A percentile compares a stretch with the other conserved stretches of the same genome.
These are phyloP conservation scores for Candida schatavii DNA, from an alignment of 805 yeast species.

Conservation along the genomic window DNA sequence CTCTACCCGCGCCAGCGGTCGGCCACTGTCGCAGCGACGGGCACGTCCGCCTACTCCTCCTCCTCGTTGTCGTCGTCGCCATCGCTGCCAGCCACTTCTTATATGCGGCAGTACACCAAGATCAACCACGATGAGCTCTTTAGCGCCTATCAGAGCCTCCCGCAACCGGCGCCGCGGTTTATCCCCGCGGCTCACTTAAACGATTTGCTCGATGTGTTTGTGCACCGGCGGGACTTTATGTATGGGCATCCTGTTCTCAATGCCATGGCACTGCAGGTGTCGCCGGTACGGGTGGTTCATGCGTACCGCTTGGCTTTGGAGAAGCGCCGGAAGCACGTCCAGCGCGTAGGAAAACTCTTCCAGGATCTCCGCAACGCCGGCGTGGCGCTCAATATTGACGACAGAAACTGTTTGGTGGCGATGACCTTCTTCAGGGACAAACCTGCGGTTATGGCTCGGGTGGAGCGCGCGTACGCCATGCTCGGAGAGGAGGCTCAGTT, in stretches of 20 bases:
- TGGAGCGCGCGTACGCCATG: conserved; percentile 7
- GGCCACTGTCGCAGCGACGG: no score
- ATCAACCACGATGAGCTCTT: conserved; percentile 26
- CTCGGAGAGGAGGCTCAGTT: neutral
- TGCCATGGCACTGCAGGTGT: conserved; percentile 6
- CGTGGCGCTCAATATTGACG: conserved; percentile 27
- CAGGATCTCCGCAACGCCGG: conserved; percentile 24
- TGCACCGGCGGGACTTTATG: conserved; percentile 21
- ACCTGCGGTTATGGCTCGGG: conserved; percentile 15
- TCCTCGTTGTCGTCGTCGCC: no score
- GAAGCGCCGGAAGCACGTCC: conserved; percentile 18
- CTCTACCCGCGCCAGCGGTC: neutral
- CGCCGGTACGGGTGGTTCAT: conserved; percentile 6
- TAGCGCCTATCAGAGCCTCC: conserved; percentile 23
- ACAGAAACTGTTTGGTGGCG: conserved; percentile 27
- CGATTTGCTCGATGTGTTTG: conserved; percentile 23
- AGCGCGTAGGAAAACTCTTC: conserved; percentile 21
- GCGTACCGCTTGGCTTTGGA: conserved; percentile 18
- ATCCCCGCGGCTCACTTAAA: conserved; percentile 26
- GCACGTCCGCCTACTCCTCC: no score
- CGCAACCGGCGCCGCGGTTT: conserved; percentile 23
- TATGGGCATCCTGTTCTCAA: conserved; percentile 20
- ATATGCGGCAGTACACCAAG: neutral
- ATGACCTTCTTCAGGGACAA: conserved; percentile 32
- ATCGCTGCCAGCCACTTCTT: no score